Percentiles rank a stretch among this genome's conserved stretches.
Evolutionary conservation across 192 early-diverging fungal genomes (phyloP).

Genomic region (Coemansia sp.): DNA sequence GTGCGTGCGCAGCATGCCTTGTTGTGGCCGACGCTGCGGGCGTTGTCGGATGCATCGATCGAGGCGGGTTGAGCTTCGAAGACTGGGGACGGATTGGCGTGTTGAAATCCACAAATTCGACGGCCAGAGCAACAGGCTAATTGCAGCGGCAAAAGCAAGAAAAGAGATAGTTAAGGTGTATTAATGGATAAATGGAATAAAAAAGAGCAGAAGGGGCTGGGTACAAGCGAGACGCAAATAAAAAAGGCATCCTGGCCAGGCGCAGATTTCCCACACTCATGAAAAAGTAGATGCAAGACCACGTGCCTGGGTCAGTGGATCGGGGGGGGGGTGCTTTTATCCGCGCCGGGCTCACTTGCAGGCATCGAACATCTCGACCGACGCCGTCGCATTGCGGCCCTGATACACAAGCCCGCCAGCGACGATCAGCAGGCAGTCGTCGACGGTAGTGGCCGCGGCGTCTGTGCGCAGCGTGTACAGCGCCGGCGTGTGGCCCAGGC

Average conservation of each 20-base stretch:
- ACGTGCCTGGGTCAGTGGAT: not conserved
- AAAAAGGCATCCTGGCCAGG: too few relatives aligned
- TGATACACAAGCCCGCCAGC: conserved; percentile 48
- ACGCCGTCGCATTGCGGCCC: conserved; percentile 42
- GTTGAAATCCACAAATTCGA: too few relatives aligned
- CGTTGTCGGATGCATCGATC: too few relatives aligned
- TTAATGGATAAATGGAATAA: too few relatives aligned
- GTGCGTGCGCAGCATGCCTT: too few relatives aligned
- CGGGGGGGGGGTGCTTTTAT: not conserved
- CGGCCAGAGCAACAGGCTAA: not conserved
- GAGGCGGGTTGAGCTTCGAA: too few relatives aligned
- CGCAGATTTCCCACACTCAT: not conserved
- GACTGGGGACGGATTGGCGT: too few relatives aligned
- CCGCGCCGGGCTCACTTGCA: conserved; percentile 12
- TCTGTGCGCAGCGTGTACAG: conserved; percentile 36
- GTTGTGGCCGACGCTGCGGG: too few relatives aligned
- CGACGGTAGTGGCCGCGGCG: conserved; percentile 35
- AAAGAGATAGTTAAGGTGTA: too few relatives aligned
- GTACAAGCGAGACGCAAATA: too few relatives aligned
- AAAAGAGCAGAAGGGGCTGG: too few relatives aligned
- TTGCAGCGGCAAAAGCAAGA: too few relatives aligned
- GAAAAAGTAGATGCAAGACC: not conserved
- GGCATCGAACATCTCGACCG: conserved; percentile 53
- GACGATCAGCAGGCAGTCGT: conserved; percentile 41
- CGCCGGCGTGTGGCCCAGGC: conserved; percentile 27